Evolutionary conservation across 805 yeast species (phyloP).

Genomic region (Wickerhamomyces strasburgensis): DNA sequence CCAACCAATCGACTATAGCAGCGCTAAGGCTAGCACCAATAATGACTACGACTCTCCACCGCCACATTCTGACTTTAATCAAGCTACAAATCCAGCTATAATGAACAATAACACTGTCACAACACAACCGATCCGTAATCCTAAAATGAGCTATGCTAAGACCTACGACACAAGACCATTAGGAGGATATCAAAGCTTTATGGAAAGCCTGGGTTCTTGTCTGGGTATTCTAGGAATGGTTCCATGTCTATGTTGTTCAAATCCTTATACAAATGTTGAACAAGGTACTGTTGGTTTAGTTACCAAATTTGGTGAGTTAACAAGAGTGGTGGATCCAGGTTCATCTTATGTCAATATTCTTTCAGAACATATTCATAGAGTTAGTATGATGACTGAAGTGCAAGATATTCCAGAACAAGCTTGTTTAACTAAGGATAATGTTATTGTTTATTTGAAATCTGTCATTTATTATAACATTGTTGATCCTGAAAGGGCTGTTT

Average conservation of each 20-base stretch:
- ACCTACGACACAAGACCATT: constrained; percentile 35
- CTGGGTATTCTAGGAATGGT: constrained; percentile 37
- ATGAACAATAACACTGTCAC: constrained; percentile 1
- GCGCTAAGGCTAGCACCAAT: too few species aligned
- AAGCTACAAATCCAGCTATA: neutral
- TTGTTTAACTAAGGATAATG: constrained; percentile 70
- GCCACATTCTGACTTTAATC: too few species aligned
- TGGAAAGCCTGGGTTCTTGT: constrained; percentile 37
- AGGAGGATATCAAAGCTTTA: constrained; percentile 37
- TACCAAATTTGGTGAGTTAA: constrained; percentile 61
- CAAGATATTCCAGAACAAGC: constrained; percentile 62
- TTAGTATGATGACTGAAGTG: constrained; percentile 53
- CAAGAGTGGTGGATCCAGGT: constrained; percentile 67
- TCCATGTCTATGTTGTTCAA: constrained; percentile 46
- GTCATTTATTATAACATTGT: constrained; percentile 63
- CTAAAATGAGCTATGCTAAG: constrained; percentile 30
- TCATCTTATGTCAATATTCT: constrained; percentile 59
- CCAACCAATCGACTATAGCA: too few species aligned
- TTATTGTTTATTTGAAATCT: constrained; percentile 54
- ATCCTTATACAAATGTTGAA: constrained; percentile 54
- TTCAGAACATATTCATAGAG: constrained; percentile 48
- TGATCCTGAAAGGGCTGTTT: constrained; percentile 63
- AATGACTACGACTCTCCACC: too few species aligned
- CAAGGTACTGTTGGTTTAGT: constrained; percentile 70
- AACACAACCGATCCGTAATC: constrained; percentile 3